Conservation (phyloP, 306 rosid genomes). For the Calophaca sinica region DNA sequence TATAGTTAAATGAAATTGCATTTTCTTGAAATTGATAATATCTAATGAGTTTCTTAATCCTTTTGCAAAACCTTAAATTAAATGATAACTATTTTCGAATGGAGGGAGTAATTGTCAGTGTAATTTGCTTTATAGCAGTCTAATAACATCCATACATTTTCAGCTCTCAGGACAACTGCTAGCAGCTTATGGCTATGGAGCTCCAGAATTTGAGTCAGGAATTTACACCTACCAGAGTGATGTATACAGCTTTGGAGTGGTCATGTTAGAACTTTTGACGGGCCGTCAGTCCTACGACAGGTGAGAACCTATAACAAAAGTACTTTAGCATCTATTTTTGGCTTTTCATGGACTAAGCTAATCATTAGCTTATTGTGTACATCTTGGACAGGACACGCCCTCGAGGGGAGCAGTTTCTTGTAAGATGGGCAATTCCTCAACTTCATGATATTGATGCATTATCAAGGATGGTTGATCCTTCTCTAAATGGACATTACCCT, state of each 20-base stretch:
- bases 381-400: conserved; percentile 57
- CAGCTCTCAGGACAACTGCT: conserved; percentile 90
- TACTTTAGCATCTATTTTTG: conserved; percentile 1
- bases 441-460: conserved; percentile 96
- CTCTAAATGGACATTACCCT: conserved; percentile 73
- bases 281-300: conserved; percentile 88
- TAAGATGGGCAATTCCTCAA: conserved; percentile 91
- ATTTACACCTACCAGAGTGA: conserved; percentile 81
- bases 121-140: conserved; percentile 31
- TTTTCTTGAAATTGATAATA: background rate
- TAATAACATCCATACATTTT: conserved; percentile 35
- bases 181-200: conserved; percentile 83
- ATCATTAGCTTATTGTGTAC: background rate
- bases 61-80: background rate
- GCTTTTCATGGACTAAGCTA: background rate
- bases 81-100: conserved; percentile 11
- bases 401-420: conserved; percentile 86
- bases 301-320: conserved; percentile 51
- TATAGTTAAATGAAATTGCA: background rate
- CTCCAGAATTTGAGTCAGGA: conserved; percentile 93
- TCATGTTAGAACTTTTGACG: conserved; percentile 91
- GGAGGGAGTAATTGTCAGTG: background rate
- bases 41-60: background rate
- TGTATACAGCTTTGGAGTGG: conserved; percentile 94
- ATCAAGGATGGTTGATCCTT: conserved; percentile 93